Conservation (phyloP, 169 alveolate genomes). For the Eimeria tenella region DNA sequence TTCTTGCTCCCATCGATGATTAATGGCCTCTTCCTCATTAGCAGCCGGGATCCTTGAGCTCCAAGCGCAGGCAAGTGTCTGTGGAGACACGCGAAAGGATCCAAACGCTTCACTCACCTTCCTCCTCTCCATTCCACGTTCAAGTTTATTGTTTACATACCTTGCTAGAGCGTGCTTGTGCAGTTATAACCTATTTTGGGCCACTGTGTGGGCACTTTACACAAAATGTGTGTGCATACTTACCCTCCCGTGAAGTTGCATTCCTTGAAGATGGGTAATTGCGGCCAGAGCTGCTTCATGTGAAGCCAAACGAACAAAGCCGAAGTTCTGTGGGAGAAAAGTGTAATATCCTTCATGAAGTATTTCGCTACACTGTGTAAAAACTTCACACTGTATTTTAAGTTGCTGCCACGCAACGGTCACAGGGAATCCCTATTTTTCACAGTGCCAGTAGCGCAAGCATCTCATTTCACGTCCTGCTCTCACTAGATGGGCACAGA, state of each 20-base stretch:
- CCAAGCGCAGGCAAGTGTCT: constrained; percentile 66
- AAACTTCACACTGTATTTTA: too few species aligned
- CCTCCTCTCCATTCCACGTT: too few species aligned
- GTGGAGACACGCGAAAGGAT: background rate
- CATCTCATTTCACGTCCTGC: too few species aligned
- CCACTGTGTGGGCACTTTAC: too few species aligned
- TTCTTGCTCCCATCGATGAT: constrained; percentile 67
- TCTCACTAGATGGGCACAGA: too few species aligned
- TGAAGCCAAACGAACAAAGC: constrained; percentile 62
- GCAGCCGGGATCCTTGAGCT: constrained; percentile 12
- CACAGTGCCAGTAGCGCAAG: too few species aligned
- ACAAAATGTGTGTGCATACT: background rate
- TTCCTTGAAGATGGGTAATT: constrained; percentile 49
- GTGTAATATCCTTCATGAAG: background rate
- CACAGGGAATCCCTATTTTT: too few species aligned
- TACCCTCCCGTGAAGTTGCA: constrained; percentile 63
- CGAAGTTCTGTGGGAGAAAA: constrained; percentile 29
- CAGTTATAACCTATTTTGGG: too few species aligned
- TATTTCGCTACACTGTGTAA: too few species aligned
- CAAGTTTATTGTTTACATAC: too few species aligned
- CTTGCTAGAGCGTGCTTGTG: too few species aligned
- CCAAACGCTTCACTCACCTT: background rate
- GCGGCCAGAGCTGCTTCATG: constrained; percentile 73
- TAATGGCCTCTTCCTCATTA: constrained; percentile 37
- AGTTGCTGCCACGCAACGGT: too few species aligned